Evolutionary conservation across 2,329 filamentous ascomycete species (phyloP).

Genomic region (Pseudogymnoascus sp.): DNA sequence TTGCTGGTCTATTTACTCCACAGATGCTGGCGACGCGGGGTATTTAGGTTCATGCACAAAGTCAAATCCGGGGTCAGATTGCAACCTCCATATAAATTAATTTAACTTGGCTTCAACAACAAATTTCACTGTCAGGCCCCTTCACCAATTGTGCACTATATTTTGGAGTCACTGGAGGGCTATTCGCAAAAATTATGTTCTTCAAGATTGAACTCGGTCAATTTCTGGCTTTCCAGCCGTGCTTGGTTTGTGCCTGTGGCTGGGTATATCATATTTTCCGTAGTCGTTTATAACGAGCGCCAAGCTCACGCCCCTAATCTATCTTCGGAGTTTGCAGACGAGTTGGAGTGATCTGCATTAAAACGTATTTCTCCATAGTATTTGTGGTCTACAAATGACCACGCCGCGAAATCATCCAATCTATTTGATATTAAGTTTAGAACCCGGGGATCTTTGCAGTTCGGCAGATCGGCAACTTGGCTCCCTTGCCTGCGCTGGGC

Average conservation of each 20-base stretch:
- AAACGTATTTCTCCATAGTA: not conserved
- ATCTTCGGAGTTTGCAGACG: not conserved
- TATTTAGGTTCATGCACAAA: conserved; percentile 1
- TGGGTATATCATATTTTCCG: not conserved
- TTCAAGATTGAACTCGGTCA: not conserved
- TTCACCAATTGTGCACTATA: not conserved
- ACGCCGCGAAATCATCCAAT: not conserved
- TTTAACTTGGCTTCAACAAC: not conserved
- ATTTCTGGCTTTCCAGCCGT: not conserved
- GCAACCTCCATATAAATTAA: not conserved
- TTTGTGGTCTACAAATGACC: not conserved
- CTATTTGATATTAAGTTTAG: not conserved
- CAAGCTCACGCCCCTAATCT: not conserved
- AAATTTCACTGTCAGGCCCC: not conserved
- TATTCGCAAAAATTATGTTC: not conserved
- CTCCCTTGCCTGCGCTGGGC: not conserved
- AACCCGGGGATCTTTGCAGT: not conserved
- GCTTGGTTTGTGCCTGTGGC: not conserved
- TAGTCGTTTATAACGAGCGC: not conserved
- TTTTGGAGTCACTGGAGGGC: not conserved
- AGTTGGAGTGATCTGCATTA: not conserved
- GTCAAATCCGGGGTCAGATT: not conserved
- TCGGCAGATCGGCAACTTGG: not conserved
- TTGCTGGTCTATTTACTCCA: not conserved
- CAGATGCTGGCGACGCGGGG: not conserved